Base-by-base conservation (phyloP, 2,329 filamentous ascomycete genomes). In the Ceratocystis eucalypticola region DNA sequence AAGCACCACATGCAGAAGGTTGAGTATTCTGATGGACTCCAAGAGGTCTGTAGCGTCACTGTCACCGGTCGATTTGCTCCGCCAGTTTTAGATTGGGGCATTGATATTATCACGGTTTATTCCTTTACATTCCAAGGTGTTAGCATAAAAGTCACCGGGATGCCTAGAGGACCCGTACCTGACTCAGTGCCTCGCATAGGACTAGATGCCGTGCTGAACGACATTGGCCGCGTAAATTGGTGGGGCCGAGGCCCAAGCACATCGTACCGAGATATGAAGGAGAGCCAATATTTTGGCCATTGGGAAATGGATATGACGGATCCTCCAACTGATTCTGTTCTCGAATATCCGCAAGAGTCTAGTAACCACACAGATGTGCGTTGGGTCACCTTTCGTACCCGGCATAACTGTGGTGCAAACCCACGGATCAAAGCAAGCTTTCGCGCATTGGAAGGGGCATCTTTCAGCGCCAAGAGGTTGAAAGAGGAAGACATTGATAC, bases 291-390 rank as follows among this genome's bases (percentile, higher is more conserved):
- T 0, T 74, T 87, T 3, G 85, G 83, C 5, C 80, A 79, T 62
- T 85, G 79, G 74, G 75, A 76, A 1, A 70, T 72, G 10, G 70
- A 25, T 30, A 33, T 20, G 37, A 28, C 25, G n/a, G 70, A 0
- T 75, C 84, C 1, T 79, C 75, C 37, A 3, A 41, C 89, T 0
- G 83, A 80, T 72, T 77, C 81, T 1, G 78, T 82, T 55, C 88
- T 88, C 71, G 86, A 89, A 69, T 85, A 83, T 66, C 87, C 86
- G 0, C 87, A 89, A 72, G 87, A 89, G 68, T 79, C 78, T 41
- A 83, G 84, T 0, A 88, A 88, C 72, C 77, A 84, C 20, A 85
- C 82, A 0, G 85, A 88, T 70, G 81, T 82, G 1, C 77, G 82
- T 1, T 87, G 83, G 81, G 78, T 88, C 12, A 17, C n/a, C n/a